Percentiles rank a stretch among this genome's conserved stretches.
These are phyloP conservation scores for Coelastrella sp. DNA, from an alignment of 139 green algal genomes.

Conservation along the genomic window DNA sequence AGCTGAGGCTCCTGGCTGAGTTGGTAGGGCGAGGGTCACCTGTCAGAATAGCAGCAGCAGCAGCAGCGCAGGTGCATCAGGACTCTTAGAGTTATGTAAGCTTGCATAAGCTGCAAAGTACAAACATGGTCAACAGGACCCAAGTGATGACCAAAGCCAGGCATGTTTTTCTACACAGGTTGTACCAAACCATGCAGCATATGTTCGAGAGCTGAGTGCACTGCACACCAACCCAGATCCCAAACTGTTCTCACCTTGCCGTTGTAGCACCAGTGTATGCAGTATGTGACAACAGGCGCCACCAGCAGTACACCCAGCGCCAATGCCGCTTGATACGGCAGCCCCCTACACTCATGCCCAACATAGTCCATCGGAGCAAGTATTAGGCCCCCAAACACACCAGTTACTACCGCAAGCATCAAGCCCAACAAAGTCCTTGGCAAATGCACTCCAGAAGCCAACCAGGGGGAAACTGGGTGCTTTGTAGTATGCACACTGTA, in stretches of 20 bases:
- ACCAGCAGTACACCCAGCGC: background rate
- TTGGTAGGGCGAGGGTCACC: background rate
- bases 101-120: too few relatives aligned
- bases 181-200: too few relatives aligned
- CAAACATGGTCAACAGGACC: too few relatives aligned
- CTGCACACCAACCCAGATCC: too few relatives aligned
- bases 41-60: background rate
- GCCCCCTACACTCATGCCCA: slow-evolving; percentile 12
- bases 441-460: too few relatives aligned
- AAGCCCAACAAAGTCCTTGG: background rate
- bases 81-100: background rate
- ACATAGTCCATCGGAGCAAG: slow-evolving; percentile 46
- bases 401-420: background rate
- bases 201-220: too few relatives aligned
- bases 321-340: slow-evolving; percentile 28
- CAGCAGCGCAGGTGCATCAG: background rate
- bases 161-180: too few relatives aligned
- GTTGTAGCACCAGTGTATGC: background rate
- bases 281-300: background rate
- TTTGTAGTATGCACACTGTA: background rate
- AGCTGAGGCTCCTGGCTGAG: background rate
- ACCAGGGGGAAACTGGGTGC: background rate
- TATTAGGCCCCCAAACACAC: slow-evolving; percentile 16
- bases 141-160: too few relatives aligned
- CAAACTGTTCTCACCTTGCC: slow-evolving; percentile 18